Conservation (phyloP, 2,329 filamentous ascomycete genomes). For the Curvularia eragrostidis region DNA sequence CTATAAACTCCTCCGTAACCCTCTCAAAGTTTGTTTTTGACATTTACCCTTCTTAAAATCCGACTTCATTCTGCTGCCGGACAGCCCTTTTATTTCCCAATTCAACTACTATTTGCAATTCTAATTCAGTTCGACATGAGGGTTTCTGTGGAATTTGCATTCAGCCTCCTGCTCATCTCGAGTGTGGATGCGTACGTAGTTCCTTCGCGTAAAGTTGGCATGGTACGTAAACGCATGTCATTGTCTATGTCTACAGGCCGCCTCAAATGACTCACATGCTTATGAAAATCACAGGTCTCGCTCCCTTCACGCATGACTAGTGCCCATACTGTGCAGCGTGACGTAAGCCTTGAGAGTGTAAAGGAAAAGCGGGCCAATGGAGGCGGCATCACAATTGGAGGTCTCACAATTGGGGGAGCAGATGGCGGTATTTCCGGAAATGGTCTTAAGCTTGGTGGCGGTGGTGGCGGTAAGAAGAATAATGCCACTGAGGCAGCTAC, state of each 20-base stretch:
- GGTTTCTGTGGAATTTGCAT: conserved; percentile 23
- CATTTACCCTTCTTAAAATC: neutral
- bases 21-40: neutral
- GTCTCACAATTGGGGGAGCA: conserved; percentile 40
- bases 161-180: conserved; percentile 32
- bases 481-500: conserved; percentile 15
- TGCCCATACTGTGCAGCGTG: conserved; percentile 18
- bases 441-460: conserved; percentile 33
- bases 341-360: neutral
- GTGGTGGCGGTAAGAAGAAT: conserved; percentile 19
- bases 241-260: neutral
- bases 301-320: conserved; percentile 21
- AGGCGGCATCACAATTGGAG: conserved; percentile 35
- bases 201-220: conserved; percentile 24
- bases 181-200: conserved; percentile 31
- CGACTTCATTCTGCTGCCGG: conserved; percentile 22
- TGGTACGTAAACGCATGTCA: conserved; percentile 25
- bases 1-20: neutral
- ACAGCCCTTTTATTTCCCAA: conserved; percentile 19
- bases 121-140: conserved; percentile 31
- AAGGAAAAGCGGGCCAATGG: conserved; percentile 13
- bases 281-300: conserved; percentile 16
- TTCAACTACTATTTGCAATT: neutral
- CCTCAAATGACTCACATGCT: neutral
- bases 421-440: conserved; percentile 37